Evolutionary conservation across 345 rosid genomes (phyloP), one percentile per base, ranked within the genome.

Genomic region (Acer campestre): DNA sequence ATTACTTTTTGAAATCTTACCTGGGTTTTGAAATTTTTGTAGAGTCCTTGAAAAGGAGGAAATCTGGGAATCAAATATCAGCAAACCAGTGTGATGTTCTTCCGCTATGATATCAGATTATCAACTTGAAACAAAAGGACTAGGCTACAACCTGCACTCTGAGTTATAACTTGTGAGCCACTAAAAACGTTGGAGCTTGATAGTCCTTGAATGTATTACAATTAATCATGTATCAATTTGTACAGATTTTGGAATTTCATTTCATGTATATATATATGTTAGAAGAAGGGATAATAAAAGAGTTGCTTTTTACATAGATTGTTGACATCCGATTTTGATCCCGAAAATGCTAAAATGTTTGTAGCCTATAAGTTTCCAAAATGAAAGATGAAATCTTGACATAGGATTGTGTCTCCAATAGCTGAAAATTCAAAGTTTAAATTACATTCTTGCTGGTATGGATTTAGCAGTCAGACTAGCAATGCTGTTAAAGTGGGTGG

Each of bases 31-130:
- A 59, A 59, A 72, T 48, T 44, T 29, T 29, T 71, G 78, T 83
- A 83, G 88, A 77, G 82, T 80, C 78, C 17, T 68, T 79, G 75
- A 71, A 73, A 80, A 80, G 74, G 77, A 86, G 72, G 78, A 86
- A 80, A 84, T 83, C 78, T 79, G 70, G 67, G 78, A 70, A 62
- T 18, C 55, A 80, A 73, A 67, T 66, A 65, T 76, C 61, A 18
- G 31, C 70, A 13, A 13, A 59, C 17, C 76, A 22, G 23, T 49
- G 51, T 20, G 67, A 66, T 56, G 42, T 58, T 71, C 65, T 51
- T 20, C 7, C 55, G 31, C 35, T 65, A 10, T 35, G 46, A 27
- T 27, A 74, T 1, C 71, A 22, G 12, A 35, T 49, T 8, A 70
- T 59, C 42, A 35, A 35, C 23, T 61, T 23, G 79, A 23, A 22